Base-by-base conservation (phyloP, 2,329 filamentous ascomycete genomes). In the Colletotrichum abscissum region DNA sequence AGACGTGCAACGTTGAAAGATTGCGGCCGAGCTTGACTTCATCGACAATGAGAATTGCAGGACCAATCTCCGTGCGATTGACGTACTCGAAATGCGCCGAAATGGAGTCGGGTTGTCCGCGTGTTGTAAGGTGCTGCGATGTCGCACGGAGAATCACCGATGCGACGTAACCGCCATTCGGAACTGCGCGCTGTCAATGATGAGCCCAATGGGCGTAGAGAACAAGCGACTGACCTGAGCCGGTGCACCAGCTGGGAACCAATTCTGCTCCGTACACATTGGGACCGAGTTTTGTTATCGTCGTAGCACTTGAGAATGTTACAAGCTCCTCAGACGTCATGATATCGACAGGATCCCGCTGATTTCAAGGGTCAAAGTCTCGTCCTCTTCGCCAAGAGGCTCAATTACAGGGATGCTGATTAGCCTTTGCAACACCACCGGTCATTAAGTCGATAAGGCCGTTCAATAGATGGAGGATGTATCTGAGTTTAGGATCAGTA, bases 91-190 rank as follows among this genome's bases (percentile, higher is more conserved):
- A 84, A 65, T 86, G 82, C 0, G 81, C 81, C 1, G 82, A 79
- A 24, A 86, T 74, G 2, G 83, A 80, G 74, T 86, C 81, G 0
- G 81, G 78, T 55, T 86, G 85, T 22, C 78, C 75, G 2, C 78
- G 78, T 1, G 76, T 63, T 19, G 75, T 62, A 19, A 86, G 79
- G 69, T 86, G 83, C 3, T 75, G 71, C 14, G 75, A 78, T 8
- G 82, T 81, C 3, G 80, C 82, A 4, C 78, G 76, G 52, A 86
- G 77, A 62, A 88, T 80, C 60, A 83, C 80, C 19, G 82, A 80
- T 5, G 85, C 82, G 1, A 86, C 81, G 69, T 86, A 88, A 54
- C 86, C 86, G 72, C 86, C 86, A 69, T 88, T 85, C 2, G 86
- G 85, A 16, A 87, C 82, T 84, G 60, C 5, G 19, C 7, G 4